These are phyloP conservation scores for Panellus pusillus DNA, from an alignment of 768 basidiomycete genomes.

Conservation along the genomic window DNA sequence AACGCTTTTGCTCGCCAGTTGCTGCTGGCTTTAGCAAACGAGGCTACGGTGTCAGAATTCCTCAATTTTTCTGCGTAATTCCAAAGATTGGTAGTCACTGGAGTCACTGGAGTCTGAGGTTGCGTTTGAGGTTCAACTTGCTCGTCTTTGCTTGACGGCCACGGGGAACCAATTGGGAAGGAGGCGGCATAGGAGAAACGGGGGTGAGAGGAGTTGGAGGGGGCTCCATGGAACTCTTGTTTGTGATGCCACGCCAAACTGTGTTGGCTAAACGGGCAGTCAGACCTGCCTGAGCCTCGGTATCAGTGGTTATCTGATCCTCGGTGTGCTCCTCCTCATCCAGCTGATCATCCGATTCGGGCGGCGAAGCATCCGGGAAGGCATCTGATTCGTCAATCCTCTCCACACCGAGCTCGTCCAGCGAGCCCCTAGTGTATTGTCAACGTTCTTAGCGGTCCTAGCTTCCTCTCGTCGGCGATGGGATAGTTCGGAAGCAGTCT, in stretches of 20 bases:
- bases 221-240: slow-evolving; percentile 70
- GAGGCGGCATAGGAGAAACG: slow-evolving; percentile 32
- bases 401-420: slow-evolving; percentile 66
- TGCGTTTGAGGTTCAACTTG: slow-evolving; percentile 11
- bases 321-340: slow-evolving; percentile 30
- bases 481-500: slow-evolving; percentile 63
- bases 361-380: slow-evolving; percentile 37
- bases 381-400: slow-evolving; percentile 57
- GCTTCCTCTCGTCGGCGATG: slow-evolving; percentile 46
- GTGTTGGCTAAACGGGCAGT: slow-evolving; percentile 57
- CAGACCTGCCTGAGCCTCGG: slow-evolving; percentile 35
- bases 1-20: slow-evolving; percentile 73
- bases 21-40: slow-evolving; percentile 69
- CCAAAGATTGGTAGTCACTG: slow-evolving; percentile 51
- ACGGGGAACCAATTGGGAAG: slow-evolving; percentile 29
- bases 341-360: slow-evolving; percentile 34
- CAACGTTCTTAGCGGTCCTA: slow-evolving; percentile 31
- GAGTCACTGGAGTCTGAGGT: slow-evolving; percentile 26
- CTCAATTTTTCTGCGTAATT: slow-evolving; percentile 71
- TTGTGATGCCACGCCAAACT: slow-evolving; percentile 79
- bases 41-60: slow-evolving; percentile 71
- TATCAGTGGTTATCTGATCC: slow-evolving; percentile 30
- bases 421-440: slow-evolving; percentile 52
- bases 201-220: slow-evolving; percentile 44
- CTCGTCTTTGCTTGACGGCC: slow-evolving; percentile 20